Base-by-base conservation (phyloP, 805 yeast genomes). In the Barnettozyma sucrosica region DNA sequence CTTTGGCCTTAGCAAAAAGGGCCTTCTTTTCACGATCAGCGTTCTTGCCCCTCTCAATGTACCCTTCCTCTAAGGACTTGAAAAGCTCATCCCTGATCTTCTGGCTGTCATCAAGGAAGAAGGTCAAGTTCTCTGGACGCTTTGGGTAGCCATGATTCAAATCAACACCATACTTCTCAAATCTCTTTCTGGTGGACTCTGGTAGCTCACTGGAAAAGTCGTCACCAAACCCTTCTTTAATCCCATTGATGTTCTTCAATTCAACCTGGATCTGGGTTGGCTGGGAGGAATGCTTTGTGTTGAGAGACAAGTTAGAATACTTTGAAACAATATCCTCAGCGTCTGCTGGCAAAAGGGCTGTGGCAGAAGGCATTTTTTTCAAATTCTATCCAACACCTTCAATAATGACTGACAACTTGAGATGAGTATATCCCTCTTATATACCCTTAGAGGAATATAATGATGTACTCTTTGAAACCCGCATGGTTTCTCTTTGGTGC, bases 21-120 rank as follows among this genome's bases (percentile, higher is more conserved):
- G 73, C 72, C 51, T 67, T 69, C 62, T 70, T 70, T 49, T 66
- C 70, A 10, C 68, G 70, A 50, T 70, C 75, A 7, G 75, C 74
- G 43, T 63, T 61, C 47, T 51, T 53, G 36, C 68, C 72, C 44
- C 70, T 58, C 48, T 65, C 71, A 44, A 63, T 50, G 49, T 66
- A 72, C 24, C 59, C 67, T 2, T 51, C 43, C 50, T 65, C 62
- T 45, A 64, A 58, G 48, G 55, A 59, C n/a, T 56, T 50, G 40
- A 62, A 50, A 13, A 44, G 23, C 18, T 47, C 40, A 36, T 47
- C 50, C 52, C 75, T 66, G 36, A 68, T 66, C 8, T 57, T 65
- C 26, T 47, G 53, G 9, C 73, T 75, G 45, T 72, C 74, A 48
- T 72, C 76, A 11, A 70, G 52, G 52, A 57, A 72, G 20, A 62